phyloP scores from a whole-genome alignment of 495 filamentous ascomycete genomes.

The Choiromyces venosus region DNA sequence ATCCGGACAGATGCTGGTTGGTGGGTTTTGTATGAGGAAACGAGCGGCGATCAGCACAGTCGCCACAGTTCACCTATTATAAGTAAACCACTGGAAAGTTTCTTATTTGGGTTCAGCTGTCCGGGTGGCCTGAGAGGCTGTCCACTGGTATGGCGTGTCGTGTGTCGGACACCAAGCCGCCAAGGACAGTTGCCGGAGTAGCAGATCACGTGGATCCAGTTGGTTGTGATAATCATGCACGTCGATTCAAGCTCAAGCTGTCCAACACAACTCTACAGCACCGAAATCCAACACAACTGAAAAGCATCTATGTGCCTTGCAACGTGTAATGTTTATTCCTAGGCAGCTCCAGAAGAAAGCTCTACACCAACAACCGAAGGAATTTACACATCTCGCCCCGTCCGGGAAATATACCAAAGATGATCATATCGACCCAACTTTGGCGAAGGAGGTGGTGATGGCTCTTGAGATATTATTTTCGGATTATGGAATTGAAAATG shows the following conservation, averaged over 20 bases:
- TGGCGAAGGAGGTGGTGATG: slow-evolving; percentile 38
- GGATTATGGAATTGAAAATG: slow-evolving; percentile 39
- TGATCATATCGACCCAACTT: slow-evolving; percentile 16
- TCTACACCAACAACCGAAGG: slow-evolving; percentile 8
- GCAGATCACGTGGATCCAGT: neutral
- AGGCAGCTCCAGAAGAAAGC: slow-evolving; percentile 38
- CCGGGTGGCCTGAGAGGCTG: too few species aligned
- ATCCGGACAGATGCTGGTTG: too few species aligned
- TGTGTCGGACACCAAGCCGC: neutral
- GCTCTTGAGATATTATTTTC: slow-evolving; percentile 44
- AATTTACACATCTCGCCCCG: slow-evolving; percentile 12
- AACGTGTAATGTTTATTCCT: slow-evolving; percentile 43
- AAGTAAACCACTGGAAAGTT: too few species aligned
- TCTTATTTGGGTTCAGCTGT: too few species aligned
- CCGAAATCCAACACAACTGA: slow-evolving; percentile 1
- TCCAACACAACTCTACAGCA: neutral
- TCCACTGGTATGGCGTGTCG: neutral
- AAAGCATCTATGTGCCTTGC: slow-evolving; percentile 1
- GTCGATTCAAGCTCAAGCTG: neutral
- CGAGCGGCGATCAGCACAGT: too few species aligned
- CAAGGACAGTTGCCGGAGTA: neutral
- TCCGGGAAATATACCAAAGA: slow-evolving; percentile 13
- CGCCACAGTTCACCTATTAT: too few species aligned
- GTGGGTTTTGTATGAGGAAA: too few species aligned
- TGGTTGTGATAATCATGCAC: neutral